Evolutionary conservation across 1,284 basidiomycete species (phyloP), one percentile per base, ranked within the genome.

Genomic region (Malassezia dermatis): DNA sequence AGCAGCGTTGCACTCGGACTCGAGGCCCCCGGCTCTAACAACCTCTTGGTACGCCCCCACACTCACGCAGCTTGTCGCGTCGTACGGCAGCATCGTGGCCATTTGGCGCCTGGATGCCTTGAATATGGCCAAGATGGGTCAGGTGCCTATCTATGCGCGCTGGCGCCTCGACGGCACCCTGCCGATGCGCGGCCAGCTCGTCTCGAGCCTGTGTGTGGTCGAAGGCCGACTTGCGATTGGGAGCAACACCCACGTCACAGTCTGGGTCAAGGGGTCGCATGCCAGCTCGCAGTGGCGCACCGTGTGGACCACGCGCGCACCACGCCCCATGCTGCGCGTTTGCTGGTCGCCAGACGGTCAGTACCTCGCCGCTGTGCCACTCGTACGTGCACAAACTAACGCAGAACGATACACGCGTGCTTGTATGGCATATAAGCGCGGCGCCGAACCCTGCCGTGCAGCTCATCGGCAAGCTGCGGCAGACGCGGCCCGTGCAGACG

Each of bases 101-200:
- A 45, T 56, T 12, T 56, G 54, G 54, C 48, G 54, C 8, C 37
- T 50, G 4, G 44, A 42, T 21, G 41, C 54, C 4, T 10, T 43
- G 8, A 34, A 47, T 11, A 32, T 17, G 13, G 42, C 40, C 23
- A 45, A 40, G 30, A 44, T 35, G n/a, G 21, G 27, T 7, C 48
- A 41, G 15, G 35, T 37, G 17, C 54, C 54, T 8, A 42, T 34
- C n/a, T 56, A 56, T 21, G 23, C 17, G 15, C 41, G 54, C 17
- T 56, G 54, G 54, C 48, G 43, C 23, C 49, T 56, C 11, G 54
- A 56, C 17, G 42, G 43, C 10, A 51, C 48, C 2, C 23, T 56
- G 8, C 54, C 48, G 24, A 17, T 51, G 23, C 54, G 39, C 8
- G 41, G 34, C 7, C 42, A 56, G 34, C 42, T 40, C 34, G 44